Evolutionary conservation across 345 rosid genomes (phyloP).

Genomic region (Zanthoxylum bungeanum): DNA sequence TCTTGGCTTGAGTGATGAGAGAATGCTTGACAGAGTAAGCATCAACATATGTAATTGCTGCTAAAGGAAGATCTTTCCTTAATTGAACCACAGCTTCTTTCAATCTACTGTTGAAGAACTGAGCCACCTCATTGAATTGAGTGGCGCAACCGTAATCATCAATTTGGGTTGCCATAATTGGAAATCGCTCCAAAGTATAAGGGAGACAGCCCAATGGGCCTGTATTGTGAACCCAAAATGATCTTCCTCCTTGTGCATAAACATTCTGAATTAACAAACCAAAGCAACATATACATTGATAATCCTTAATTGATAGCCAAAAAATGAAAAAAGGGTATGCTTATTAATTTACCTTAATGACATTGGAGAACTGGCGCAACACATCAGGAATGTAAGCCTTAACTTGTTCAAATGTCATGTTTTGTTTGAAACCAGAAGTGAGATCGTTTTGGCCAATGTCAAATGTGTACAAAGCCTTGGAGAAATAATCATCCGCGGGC

Average conservation of each 20-base stretch:
- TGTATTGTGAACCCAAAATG: slow-evolving; percentile 79
- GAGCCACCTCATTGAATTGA: slow-evolving; percentile 62
- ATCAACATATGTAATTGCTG: slow-evolving; percentile 64
- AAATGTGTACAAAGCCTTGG: slow-evolving; percentile 46
- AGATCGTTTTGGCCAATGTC: slow-evolving; percentile 84
- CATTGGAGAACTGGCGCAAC: slow-evolving; percentile 30
- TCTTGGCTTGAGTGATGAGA: slow-evolving; percentile 49
- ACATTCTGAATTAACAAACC: slow-evolving; percentile 26
- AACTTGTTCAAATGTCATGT: slow-evolving; percentile 56
- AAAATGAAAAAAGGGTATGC: background rate
- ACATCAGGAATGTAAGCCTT: slow-evolving; percentile 57
- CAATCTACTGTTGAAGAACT: slow-evolving; percentile 40
- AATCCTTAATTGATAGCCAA: too few relatives aligned
- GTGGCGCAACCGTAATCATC: slow-evolving; percentile 59
- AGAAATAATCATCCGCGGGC: slow-evolving; percentile 46
- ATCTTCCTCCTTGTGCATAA: slow-evolving; percentile 62
- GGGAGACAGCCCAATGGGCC: slow-evolving; percentile 74
- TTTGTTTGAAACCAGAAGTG: slow-evolving; percentile 55
- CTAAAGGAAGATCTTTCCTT: slow-evolving; percentile 49
- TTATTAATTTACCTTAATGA: slow-evolving; percentile 35
- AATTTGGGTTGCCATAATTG: slow-evolving; percentile 28
- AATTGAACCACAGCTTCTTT: slow-evolving; percentile 34
- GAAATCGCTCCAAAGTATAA: slow-evolving; percentile 46
- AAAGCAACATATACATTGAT: background rate
- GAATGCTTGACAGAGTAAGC: slow-evolving; percentile 51